Evolutionary conservation across 495 filamentous ascomycete species (phyloP).

Genomic region (Aspergillus funiculosus): DNA sequence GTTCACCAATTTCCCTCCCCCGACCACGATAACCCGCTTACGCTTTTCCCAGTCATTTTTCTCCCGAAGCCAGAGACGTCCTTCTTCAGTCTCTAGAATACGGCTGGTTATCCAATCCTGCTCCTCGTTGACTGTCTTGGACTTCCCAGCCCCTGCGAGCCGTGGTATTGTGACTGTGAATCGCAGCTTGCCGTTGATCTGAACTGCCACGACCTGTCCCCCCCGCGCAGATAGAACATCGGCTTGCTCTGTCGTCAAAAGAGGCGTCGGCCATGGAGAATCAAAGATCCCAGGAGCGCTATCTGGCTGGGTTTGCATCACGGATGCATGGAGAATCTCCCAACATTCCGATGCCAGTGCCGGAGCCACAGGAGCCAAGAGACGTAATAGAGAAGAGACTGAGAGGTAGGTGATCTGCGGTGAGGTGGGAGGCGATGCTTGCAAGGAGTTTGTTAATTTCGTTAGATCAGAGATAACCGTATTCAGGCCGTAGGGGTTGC

Average conservation of each 20-base stretch:
- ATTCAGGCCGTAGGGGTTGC: slow-evolving; percentile 65
- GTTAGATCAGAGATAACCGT: slow-evolving; percentile 78
- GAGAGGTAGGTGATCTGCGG: slow-evolving; percentile 33
- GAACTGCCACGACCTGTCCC: slow-evolving; percentile 55
- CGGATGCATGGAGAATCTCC: slow-evolving; percentile 48
- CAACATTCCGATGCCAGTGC: slow-evolving; percentile 76
- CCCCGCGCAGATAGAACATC: slow-evolving; percentile 40
- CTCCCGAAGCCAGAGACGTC: slow-evolving; percentile 41
- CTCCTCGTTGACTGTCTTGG: slow-evolving; percentile 23
- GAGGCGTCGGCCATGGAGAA: slow-evolving; percentile 47
- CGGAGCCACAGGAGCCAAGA: slow-evolving; percentile 73
- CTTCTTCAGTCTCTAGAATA: slow-evolving; percentile 42
- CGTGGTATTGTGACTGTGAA: slow-evolving; percentile 55
- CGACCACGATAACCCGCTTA: slow-evolving; percentile 41
- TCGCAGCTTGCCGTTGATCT: slow-evolving; percentile 69
- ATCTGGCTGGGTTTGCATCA: slow-evolving; percentile 12
- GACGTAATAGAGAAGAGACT: slow-evolving; percentile 52
- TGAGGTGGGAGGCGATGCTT: slow-evolving; percentile 28
- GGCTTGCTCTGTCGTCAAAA: slow-evolving; percentile 39
- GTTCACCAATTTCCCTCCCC: slow-evolving; percentile 45
- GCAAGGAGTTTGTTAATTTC: slow-evolving; percentile 64
- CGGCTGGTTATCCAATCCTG: slow-evolving; percentile 54
- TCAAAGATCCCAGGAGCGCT: slow-evolving; percentile 38
- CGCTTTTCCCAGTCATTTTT: slow-evolving; percentile 45
- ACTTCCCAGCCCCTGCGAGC: slow-evolving; percentile 15